Evolutionary conservation across 108 stramenopile species (phyloP).

Genomic region (Schizochytrium sp.): DNA sequence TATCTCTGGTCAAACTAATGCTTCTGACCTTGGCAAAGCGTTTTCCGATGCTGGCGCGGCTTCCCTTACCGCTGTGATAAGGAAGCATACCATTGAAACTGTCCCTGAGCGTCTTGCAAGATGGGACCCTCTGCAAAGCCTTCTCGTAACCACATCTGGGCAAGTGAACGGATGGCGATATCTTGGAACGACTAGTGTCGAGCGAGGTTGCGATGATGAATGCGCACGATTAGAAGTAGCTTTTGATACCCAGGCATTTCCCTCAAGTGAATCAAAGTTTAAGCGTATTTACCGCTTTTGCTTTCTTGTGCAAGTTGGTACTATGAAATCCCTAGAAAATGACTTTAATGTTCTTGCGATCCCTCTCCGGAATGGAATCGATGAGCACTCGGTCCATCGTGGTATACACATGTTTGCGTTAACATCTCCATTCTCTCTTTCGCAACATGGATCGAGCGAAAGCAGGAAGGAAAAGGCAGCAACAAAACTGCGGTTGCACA

Average conservation of each 20-base stretch:
- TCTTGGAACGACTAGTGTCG: slow-evolving; percentile 17
- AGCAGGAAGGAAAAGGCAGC: too few relatives aligned
- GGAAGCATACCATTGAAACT: neutral
- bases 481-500: too few relatives aligned
- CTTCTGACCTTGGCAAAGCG: neutral
- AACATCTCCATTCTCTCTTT: neutral
- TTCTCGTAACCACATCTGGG: neutral
- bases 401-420: slow-evolving; percentile 42
- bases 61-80: slow-evolving; percentile 14
- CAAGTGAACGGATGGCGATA: slow-evolving; percentile 23
- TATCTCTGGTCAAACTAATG: neutral
- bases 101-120: neutral
- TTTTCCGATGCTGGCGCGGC: slow-evolving; percentile 39
- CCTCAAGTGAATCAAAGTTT: neutral
- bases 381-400: neutral
- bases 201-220: slow-evolving; percentile 33
- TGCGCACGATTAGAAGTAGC: neutral
- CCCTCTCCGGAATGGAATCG: neutral
- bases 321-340: neutral
- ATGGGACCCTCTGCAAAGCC: slow-evolving; percentile 24
- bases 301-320: slow-evolving; percentile 33
- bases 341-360: neutral
- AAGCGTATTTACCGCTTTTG: neutral
- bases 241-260: neutral
- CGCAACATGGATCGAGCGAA: neutral